phyloP scores from a whole-genome alignment of 192 early-diverging fungal genomes.

The Backusella morwellensis region DNA sequence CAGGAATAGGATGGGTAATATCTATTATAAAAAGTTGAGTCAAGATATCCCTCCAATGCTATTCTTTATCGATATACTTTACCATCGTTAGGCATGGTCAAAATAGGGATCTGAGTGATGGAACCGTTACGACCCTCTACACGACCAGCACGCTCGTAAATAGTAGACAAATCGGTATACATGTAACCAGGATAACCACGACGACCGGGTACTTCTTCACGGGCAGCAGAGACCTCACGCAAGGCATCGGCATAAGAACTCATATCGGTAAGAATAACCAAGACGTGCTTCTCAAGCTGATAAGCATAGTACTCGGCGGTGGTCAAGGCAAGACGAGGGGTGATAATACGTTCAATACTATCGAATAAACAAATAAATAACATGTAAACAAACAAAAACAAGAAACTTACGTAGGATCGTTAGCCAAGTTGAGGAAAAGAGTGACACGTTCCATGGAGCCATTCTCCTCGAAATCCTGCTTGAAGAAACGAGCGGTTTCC shows the following conservation, averaged over 20 bases:
- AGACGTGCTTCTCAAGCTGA: slow-evolving; percentile 98
- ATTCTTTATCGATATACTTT: background rate
- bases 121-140: slow-evolving; percentile 96
- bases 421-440: slow-evolving; percentile 98
- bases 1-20: slow-evolving; percentile 99
- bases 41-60: no score
- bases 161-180: slow-evolving; percentile 99
- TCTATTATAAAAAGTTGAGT: slow-evolving; percentile 45
- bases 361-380: background rate
- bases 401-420: slow-evolving; percentile 86
- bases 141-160: slow-evolving; percentile 98
- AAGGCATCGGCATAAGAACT: slow-evolving; percentile 98
- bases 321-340: slow-evolving; percentile 95
- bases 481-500: slow-evolving; percentile 99
- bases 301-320: slow-evolving; percentile 99
- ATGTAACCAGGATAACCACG: slow-evolving; percentile 99
- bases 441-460: slow-evolving; percentile 98
- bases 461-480: slow-evolving; percentile 99
- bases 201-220: slow-evolving; percentile 99
- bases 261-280: slow-evolving; percentile 99
- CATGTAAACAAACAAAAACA: slow-evolving; percentile 6
- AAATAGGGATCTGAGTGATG: slow-evolving; percentile 99
- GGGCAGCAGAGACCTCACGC: slow-evolving; percentile 98
- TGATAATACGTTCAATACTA: slow-evolving; percentile 99
- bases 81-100: slow-evolving; percentile 99